Evolutionary conservation across 2,329 filamentous ascomycete species (phyloP), one percentile per base, ranked within the genome.

Genomic region (Nemania sp.): DNA sequence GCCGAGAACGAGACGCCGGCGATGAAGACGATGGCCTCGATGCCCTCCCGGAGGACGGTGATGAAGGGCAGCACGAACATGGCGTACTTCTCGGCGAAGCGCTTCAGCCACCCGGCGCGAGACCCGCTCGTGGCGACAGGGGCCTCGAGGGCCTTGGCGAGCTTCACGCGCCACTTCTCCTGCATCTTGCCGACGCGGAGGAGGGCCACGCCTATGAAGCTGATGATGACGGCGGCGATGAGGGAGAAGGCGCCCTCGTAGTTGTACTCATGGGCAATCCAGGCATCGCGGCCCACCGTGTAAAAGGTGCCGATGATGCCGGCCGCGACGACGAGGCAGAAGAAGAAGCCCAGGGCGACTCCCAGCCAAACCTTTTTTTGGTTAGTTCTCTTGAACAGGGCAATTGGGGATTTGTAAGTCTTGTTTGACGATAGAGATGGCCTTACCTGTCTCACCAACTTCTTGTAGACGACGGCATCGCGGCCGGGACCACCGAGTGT

Each of bases 21-120:
- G 54, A 96, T 87, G 74, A 96, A 96, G 21, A 96, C 84, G 37
- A 96, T 88, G 0, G 90, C 91, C 74, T 97, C 92, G 32, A 96
- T 84, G 2, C 92, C 92, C 74, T 96, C 92, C 37, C 92, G 82
- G 13, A 96, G 78, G n/a, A 95, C 89, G 0, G 92, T 96, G 72
- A 96, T 82, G 75, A 96, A 96, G 1, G 92, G 92, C 56, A 96
- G 79, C 47, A 91, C 76, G 73, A 96, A 95, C 89, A 96, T 91
- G 71, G 88, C 86, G 72, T 96, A 95, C 74, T 90, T 92, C 74
- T 93, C 88, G 18, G 81, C 76, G 77, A 85, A 90, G 57, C 79
- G 76, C 75, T 89, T 89, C 64, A 92, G 52, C 69, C 79, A 78
- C 21, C 71, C 72, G 2, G 72, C 72, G 15, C 75, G 71, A 32